phyloP scores from a whole-genome alignment of 192 early-diverging fungal genomes.

The Entophlyctis helioformis region DNA sequence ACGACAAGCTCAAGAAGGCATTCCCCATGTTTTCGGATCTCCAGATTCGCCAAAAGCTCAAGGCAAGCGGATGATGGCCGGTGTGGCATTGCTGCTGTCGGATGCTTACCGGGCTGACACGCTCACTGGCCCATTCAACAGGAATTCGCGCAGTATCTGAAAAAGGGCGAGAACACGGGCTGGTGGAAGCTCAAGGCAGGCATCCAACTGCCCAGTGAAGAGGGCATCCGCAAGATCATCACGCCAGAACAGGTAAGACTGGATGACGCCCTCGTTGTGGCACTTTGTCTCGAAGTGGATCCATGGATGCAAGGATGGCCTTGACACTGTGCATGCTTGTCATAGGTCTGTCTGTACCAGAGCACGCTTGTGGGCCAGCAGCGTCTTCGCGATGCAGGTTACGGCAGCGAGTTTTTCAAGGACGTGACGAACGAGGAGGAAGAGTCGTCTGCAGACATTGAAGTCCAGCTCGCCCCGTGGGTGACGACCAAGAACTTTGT shows the following conservation, averaged over 20 bases:
- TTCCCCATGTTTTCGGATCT: slow-evolving; percentile 81
- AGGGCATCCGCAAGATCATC: slow-evolving; percentile 80
- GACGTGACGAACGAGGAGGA: slow-evolving; percentile 56
- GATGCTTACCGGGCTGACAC: no score
- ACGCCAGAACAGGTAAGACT: slow-evolving; percentile 72
- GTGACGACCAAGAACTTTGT: slow-evolving; percentile 91
- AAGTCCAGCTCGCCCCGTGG: slow-evolving; percentile 93
- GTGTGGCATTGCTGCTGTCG: no score
- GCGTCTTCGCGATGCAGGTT: slow-evolving; percentile 82
- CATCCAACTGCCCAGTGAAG: slow-evolving; percentile 64
- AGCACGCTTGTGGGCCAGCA: slow-evolving; percentile 89
- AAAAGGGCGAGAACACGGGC: slow-evolving; percentile 73
- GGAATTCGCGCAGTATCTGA: slow-evolving; percentile 92
- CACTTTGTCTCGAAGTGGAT: no score
- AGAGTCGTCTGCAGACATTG: slow-evolving; percentile 65
- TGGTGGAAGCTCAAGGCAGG: slow-evolving; percentile 80
- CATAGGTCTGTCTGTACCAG: slow-evolving; percentile 74
- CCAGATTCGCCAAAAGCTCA: slow-evolving; percentile 80
- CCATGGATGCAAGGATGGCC: no score
- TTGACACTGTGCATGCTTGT: no score
- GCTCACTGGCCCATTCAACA: neutral
- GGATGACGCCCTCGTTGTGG: neutral
- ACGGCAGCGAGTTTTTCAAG: slow-evolving; percentile 48
- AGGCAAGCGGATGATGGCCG: no score
- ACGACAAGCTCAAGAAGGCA: slow-evolving; percentile 61